Evolutionary conservation across 192 early-diverging fungal species (phyloP).

Genomic region (Dimargaris verticillata): DNA sequence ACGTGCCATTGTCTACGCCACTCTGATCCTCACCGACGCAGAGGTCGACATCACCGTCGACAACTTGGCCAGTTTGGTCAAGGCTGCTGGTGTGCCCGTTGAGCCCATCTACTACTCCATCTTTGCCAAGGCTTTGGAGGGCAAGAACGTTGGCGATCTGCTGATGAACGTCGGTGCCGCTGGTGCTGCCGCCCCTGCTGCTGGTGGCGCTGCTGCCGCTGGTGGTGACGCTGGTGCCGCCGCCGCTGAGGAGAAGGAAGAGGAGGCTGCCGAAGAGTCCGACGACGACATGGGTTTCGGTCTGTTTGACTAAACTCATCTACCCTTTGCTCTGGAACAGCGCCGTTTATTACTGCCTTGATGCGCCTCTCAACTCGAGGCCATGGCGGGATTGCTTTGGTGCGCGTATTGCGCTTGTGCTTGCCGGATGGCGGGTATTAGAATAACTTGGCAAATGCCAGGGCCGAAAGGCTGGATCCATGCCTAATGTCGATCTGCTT

Average conservation of each 20-base stretch:
- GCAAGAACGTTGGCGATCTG: slow-evolving; percentile 77
- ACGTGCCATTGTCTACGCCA: slow-evolving; percentile 85
- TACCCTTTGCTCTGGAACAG: background rate
- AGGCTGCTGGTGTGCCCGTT: slow-evolving; percentile 76
- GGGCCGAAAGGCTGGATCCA: too few relatives aligned
- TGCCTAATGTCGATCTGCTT: too few relatives aligned
- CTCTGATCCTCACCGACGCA: slow-evolving; percentile 97
- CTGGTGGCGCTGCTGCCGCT: slow-evolving; percentile 29
- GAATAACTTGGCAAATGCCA: too few relatives aligned
- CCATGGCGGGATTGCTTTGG: too few relatives aligned
- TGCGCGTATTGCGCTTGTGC: too few relatives aligned
- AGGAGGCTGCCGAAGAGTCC: slow-evolving; percentile 58
- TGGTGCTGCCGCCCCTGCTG: slow-evolving; percentile 36
- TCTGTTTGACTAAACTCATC: slow-evolving; percentile 36
- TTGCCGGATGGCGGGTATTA: too few relatives aligned
- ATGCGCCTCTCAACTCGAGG: too few relatives aligned
- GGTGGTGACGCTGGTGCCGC: slow-evolving; percentile 30
- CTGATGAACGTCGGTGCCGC: slow-evolving; percentile 77
- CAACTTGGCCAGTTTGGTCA: slow-evolving; percentile 81
- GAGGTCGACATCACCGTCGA: slow-evolving; percentile 93
- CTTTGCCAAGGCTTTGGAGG: slow-evolving; percentile 96
- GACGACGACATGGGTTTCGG: slow-evolving; percentile 77
- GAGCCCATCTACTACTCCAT: slow-evolving; percentile 90
- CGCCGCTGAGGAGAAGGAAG: slow-evolving; percentile 31
- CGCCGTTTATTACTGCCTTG: too few relatives aligned